These are phyloP conservation scores for Arachnomyces sp. DNA, from an alignment of 2,329 filamentous ascomycete genomes.

Conservation along the genomic window DNA sequence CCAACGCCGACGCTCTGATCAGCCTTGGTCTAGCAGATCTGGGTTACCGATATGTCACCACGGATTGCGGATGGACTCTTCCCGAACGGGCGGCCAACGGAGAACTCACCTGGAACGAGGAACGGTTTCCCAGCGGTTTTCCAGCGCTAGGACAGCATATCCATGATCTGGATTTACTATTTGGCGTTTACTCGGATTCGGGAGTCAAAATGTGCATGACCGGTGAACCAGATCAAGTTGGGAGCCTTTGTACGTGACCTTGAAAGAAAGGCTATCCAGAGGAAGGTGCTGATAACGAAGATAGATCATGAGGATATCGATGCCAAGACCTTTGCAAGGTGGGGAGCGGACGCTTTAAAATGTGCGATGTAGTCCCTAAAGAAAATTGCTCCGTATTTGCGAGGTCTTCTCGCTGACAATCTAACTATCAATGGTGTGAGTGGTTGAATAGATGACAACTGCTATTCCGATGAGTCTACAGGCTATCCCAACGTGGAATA, in stretches of 20 bases:
- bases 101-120: conserved; percentile 35
- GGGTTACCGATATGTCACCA: conserved; percentile 51
- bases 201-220: conserved; percentile 36
- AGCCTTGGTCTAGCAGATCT: conserved; percentile 44
- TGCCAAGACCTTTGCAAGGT: conserved; percentile 25
- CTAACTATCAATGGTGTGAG: no score
- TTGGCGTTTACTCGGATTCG: conserved; percentile 40
- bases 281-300: conserved; percentile 41
- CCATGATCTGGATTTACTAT: conserved; percentile 33
- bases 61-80: conserved; percentile 53
- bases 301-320: conserved; percentile 41
- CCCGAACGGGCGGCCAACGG: conserved; percentile 29
- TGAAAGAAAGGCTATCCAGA: conserved; percentile 40
- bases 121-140: conserved; percentile 37
- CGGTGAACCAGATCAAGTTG: conserved; percentile 22
- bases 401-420: background rate
- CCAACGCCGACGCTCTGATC: conserved; percentile 48
- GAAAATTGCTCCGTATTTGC: background rate
- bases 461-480: conserved; percentile 36
- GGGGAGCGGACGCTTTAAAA: conserved; percentile 45
- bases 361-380: conserved; percentile 23
- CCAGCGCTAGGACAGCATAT: conserved; percentile 33
- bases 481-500: conserved; percentile 37
- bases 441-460: conserved; percentile 40
- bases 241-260: conserved; percentile 28